Evolutionary conservation across 2,329 filamentous ascomycete species (phyloP), one percentile per base, ranked within the genome.

Genomic region (Fusarium nanum): DNA sequence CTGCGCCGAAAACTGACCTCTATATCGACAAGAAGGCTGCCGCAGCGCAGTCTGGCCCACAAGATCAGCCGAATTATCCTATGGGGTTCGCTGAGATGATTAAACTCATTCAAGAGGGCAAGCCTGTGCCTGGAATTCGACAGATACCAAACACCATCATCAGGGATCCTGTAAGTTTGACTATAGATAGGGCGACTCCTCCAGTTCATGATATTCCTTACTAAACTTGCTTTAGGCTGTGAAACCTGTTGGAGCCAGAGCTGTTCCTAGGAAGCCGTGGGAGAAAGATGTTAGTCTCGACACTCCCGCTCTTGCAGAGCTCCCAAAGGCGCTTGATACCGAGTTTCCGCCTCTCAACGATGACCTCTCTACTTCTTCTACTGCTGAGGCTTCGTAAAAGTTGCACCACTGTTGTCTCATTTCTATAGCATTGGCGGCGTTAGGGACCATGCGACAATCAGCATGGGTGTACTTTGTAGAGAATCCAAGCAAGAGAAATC

Each of bases 11-110:
- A 71, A 78, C 81, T 16, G 82, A 84, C 28, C 78, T 86, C 22
- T 83, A 78, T 50, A 76, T 86, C 27, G 83, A 85, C 52, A 80
- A 80, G 27, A 78, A 78, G 23, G 64, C 71, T 4, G 67, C 60
- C 2, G 71, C 60, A 3, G 67, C 71, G 22, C 66, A 76, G 30
- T 54, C 70, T 11, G 62, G 68, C 9, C 60, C 67, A n/a, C 60
- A 67, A 42, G 81, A 81, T 40, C 84, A 87, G 47, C 91, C 93
- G 40, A 87, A 88, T 2, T 97, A 97, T 74, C 94, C 94, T 6
- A 90, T 90, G 50, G 91, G 89, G 2, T 97, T 98, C 79, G 91
- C 92, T 10, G 90, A 95, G 71, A 93, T 98, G 67, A 91, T 97
- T 58, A 91, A 93, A 75, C 87, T 97, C 57, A 92, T 98, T 56